A percentile compares a stretch with the other conserved stretches of the same genome.
These are phyloP conservation scores for Zygosaccharomyces gambellarensis DNA, from an alignment of 805 yeast species.

Conservation along the genomic window DNA sequence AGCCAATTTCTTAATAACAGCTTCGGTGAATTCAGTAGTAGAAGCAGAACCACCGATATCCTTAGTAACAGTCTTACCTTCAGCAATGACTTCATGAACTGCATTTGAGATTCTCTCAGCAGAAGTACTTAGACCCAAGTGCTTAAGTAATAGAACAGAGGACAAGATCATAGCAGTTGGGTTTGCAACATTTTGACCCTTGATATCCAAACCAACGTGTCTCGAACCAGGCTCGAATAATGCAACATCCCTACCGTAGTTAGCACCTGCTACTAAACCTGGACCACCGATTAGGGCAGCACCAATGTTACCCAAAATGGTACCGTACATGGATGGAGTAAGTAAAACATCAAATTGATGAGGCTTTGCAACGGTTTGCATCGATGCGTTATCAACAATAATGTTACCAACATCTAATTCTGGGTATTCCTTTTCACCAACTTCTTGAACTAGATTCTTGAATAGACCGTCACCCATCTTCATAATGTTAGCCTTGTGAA, in stretches of 20 bases:
- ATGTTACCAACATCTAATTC: constrained; percentile 79
- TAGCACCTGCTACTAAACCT: constrained; percentile 97
- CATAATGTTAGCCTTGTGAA: constrained; percentile 99
- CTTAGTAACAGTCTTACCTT: constrained; percentile 76
- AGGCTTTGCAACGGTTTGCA: constrained; percentile 98
- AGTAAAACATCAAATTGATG: constrained; percentile 98
- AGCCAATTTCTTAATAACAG: constrained; percentile 66
- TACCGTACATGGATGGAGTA: constrained; percentile 97
- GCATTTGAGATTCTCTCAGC: constrained; percentile 88
- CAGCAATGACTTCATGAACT: constrained; percentile 83
- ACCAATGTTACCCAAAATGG: constrained; percentile 95
- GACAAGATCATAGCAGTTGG: constrained; percentile 97
- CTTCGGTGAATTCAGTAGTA: constrained; percentile 92
- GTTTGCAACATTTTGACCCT: constrained; percentile 92
- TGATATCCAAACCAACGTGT: constrained; percentile 95
- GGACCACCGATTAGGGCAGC: constrained; percentile 95
- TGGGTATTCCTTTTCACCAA: constrained; percentile 82
- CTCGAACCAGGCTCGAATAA: constrained; percentile 99
- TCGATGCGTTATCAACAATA: constrained; percentile 97
- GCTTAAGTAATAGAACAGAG: constrained; percentile 88
- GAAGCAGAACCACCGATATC: constrained; percentile 89
- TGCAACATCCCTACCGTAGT: constrained; percentile 95
- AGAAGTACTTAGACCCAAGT: constrained; percentile 77
- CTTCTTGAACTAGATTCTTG: constrained; percentile 86
- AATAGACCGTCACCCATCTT: constrained; percentile 97